phyloP scores from a whole-genome alignment of 108 stramenopile genomes.

The Poteriospumella lacustris region DNA sequence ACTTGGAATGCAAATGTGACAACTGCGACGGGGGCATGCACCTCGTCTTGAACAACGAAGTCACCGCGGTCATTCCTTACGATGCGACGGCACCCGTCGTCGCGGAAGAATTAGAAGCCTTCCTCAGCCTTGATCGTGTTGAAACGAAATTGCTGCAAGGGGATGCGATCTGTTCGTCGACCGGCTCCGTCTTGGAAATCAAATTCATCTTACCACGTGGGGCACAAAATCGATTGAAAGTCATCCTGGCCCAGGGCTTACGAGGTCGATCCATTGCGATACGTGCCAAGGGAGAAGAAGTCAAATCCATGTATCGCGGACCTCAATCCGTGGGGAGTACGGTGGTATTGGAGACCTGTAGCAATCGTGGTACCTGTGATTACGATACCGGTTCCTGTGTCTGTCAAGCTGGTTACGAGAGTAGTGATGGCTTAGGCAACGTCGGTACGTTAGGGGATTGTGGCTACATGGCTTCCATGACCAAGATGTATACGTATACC shows the following conservation, averaged over 20 bases:
- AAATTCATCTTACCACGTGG: not conserved
- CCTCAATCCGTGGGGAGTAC: not conserved
- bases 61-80: not conserved
- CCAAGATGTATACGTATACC: not conserved
- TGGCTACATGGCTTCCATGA: conserved; percentile 8
- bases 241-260: not conserved
- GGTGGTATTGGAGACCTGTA: not conserved
- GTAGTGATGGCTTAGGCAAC: not conserved
- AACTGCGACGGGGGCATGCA: not conserved
- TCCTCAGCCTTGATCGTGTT: not conserved
- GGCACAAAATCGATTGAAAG: not conserved
- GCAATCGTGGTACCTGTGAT: conserved; percentile 7
- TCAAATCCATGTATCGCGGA: not conserved
- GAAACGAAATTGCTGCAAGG: not conserved
- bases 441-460: conserved; percentile 3
- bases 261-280: not conserved
- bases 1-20: not conserved
- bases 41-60: not conserved
- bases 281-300: not conserved
- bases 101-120: no score
- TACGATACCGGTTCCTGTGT: not conserved
- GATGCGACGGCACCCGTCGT: not conserved
- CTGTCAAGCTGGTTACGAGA: not conserved
- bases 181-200: not conserved
- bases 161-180: not conserved